Base-by-base conservation (phyloP, 805 yeast species). In the Metschnikowia drakensbergensis region DNA sequence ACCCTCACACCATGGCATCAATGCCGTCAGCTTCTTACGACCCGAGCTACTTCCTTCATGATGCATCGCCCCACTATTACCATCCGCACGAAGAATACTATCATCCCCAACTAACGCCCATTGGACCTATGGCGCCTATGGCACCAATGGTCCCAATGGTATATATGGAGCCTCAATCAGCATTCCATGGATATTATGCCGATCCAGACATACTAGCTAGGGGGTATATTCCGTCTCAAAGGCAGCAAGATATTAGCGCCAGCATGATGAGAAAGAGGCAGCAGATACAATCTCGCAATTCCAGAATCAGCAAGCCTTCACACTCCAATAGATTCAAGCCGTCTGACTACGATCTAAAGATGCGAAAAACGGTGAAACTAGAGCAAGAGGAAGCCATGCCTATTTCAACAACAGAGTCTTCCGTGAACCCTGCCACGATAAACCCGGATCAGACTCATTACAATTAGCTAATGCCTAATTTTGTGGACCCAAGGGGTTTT, bases 191-290 rank as follows among this genome's bases (percentile, higher is more conserved):
- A 11, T 46, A 43, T 40, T 45, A 49, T 17, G 53, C 47, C 23
- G 57, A 53, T 23, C 25, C 42, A 35, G 53, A 51, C 32, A 37
- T 40, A 32, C 42, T 41, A 17, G 30, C 41, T 40, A 41, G 53
- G 8, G 32, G 38, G 32, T 48, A 41, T 17, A 37, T 39, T 22
- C 52, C 65, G 11, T 63, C 68, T 11, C 57, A 54, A 10, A 54
- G 72, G 13, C 72, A 67, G 46, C 71, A 65, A 44, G 63, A 65
- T 10, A 61, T 61, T 13, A 65, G 67, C 46, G 62, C 67, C 8
- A 55, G 61, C 30, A 66, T 67, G 70, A 65, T 65, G 69, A 57
- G 58, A 49, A 67, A 67, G 50, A 58, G 65, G 46, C 57, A 61
- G 13, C 67, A 62, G 49, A 52, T 67, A 55, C 38, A 57, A 53